Percentiles rank a stretch among this genome's conserved stretches.
Conservation (phyloP, 208 protist species). For the Vickermania spadyakhi region DNA sequence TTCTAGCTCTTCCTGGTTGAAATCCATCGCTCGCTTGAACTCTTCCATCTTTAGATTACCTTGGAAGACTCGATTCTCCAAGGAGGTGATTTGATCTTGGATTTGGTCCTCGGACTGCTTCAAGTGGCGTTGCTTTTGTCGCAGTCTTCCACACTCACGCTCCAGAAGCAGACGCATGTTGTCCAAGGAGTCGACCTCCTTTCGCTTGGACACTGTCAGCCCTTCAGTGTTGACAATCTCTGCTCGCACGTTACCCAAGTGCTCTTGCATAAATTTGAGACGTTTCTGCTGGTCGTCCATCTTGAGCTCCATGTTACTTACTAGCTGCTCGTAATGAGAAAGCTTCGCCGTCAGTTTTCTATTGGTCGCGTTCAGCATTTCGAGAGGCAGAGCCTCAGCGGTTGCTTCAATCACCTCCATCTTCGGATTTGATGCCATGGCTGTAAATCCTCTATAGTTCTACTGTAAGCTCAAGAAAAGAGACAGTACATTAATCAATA, state of each 20-base stretch:
- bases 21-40: conserved; percentile 85
- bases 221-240: conserved; percentile 88
- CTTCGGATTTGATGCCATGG: too few species aligned
- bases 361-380: conserved; percentile 80
- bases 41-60: conserved; percentile 89
- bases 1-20: conserved; percentile 93
- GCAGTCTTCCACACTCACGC: conserved; percentile 69
- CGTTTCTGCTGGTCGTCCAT: conserved; percentile 77
- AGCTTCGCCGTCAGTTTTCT: conserved; percentile 78
- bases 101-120: conserved; percentile 37
- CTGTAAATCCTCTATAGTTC: too few species aligned
- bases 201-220: conserved; percentile 77
- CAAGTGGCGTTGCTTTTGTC: conserved; percentile 42
- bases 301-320: conserved; percentile 32
- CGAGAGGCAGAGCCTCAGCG: conserved; percentile 69
- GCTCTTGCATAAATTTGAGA: conserved; percentile 83
- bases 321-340: conserved; percentile 50
- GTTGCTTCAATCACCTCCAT: conserved; percentile 72
- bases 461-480: too few species aligned
- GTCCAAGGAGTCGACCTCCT: conserved; percentile 89
- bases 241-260: conserved; percentile 83
- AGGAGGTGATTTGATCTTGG: conserved; percentile 46
- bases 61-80: conserved; percentile 85
- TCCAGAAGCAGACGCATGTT: conserved; percentile 86
- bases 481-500: too few species aligned